Percentiles rank a stretch among this genome's conserved stretches.
These are phyloP conservation scores for Nakazawaea wickerhamii DNA, from an alignment of 805 yeast genomes.

Conservation along the genomic window DNA sequence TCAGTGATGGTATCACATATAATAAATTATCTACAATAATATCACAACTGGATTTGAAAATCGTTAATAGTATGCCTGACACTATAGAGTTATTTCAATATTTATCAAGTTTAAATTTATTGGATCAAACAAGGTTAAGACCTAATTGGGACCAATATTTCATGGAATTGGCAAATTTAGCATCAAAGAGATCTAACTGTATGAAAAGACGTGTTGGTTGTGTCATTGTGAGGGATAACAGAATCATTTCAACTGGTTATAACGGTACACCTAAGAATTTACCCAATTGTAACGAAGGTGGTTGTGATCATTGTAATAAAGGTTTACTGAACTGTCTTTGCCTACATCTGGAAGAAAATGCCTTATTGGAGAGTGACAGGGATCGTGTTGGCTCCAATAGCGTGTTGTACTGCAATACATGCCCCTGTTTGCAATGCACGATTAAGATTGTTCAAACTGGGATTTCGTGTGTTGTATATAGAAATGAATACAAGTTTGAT, in stretches of 20 bases:
- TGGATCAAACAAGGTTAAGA: constrained; percentile 57
- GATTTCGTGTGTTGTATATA: constrained; percentile 84
- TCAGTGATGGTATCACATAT: constrained; percentile 23
- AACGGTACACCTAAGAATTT: constrained; percentile 94
- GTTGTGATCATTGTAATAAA: constrained; percentile 83
- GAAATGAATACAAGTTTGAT: constrained; percentile 92
- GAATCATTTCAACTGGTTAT: constrained; percentile 94
- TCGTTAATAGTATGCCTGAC: constrained; percentile 45
- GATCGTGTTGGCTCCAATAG: constrained; percentile 66
- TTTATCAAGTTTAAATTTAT: constrained; percentile 36
- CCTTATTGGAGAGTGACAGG: constrained; percentile 88
- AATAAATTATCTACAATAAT: constrained; percentile 31
- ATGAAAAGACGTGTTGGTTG: constrained; percentile 98
- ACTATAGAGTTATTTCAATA: constrained; percentile 31
- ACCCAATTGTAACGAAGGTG: constrained; percentile 90
- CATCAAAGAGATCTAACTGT: constrained; percentile 89
- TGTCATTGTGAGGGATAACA: constrained; percentile 77
- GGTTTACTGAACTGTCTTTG: constrained; percentile 75
- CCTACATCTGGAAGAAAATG: constrained; percentile 96
- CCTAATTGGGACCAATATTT: constrained; percentile 97
- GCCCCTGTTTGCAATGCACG: constrained; percentile 95
- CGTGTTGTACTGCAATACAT: constrained; percentile 86
- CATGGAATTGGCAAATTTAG: constrained; percentile 89
- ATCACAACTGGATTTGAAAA: constrained; percentile 47
- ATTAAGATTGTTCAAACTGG: constrained; percentile 94